phyloP scores from a whole-genome alignment of 352 stramenopile species.

The Phytophthora tubulina region DNA sequence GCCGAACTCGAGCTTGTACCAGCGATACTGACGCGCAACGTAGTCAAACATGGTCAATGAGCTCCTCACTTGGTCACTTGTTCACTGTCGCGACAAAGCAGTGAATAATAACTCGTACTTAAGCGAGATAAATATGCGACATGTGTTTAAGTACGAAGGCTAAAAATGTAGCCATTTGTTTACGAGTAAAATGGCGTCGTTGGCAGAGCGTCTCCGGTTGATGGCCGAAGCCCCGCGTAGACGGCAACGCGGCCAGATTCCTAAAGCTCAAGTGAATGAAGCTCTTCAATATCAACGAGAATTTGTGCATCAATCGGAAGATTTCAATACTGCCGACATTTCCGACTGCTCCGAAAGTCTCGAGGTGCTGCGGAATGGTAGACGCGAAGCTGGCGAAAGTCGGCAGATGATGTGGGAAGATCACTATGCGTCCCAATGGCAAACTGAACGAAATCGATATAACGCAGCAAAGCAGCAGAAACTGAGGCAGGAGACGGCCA shows the following conservation, averaged over 20 bases:
- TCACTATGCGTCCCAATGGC: slow-evolving; percentile 47
- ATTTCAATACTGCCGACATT: slow-evolving; percentile 58
- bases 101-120: background rate
- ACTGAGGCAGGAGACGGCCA: slow-evolving; percentile 58
- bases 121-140: background rate
- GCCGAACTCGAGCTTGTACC: slow-evolving; percentile 91
- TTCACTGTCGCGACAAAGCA: slow-evolving; percentile 11
- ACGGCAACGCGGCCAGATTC: slow-evolving; percentile 61
- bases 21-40: slow-evolving; percentile 75
- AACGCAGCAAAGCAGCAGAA: slow-evolving; percentile 47
- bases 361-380: slow-evolving; percentile 47
- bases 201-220: slow-evolving; percentile 55
- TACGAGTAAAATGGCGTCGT: slow-evolving; percentile 24
- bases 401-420: slow-evolving; percentile 80
- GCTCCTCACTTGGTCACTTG: slow-evolving; percentile 13
- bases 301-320: slow-evolving; percentile 45
- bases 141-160: background rate
- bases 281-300: slow-evolving; percentile 57
- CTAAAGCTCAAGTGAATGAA: slow-evolving; percentile 46
- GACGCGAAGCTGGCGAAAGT: slow-evolving; percentile 60
- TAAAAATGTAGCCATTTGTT: slow-evolving; percentile 31
- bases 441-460: slow-evolving; percentile 32
- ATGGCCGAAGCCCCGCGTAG: slow-evolving; percentile 54
- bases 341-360: slow-evolving; percentile 66
- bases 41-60: slow-evolving; percentile 62